Evolutionary conservation across 148 eudicot genomes (phyloP).

Genomic region (Cornus kousa): DNA sequence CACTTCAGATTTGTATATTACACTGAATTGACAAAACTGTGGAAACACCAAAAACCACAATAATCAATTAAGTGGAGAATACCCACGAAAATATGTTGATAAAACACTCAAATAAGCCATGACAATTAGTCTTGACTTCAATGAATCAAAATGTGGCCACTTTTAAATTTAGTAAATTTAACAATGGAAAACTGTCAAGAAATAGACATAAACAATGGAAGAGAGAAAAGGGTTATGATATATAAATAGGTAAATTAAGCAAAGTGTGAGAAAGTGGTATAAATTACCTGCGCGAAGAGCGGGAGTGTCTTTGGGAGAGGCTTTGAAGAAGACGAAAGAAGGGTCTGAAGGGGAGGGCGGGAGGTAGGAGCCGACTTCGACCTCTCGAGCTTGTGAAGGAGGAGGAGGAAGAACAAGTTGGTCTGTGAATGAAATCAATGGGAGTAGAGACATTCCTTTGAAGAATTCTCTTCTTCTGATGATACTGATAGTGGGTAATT

Average conservation of each 20-base stretch:
- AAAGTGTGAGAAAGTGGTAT: not conserved
- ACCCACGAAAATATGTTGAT: too few relatives aligned
- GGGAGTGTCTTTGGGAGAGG: constrained; percentile 88
- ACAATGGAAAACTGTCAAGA: too few relatives aligned
- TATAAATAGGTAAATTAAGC: too few relatives aligned
- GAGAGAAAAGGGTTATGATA: too few relatives aligned
- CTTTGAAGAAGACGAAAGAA: constrained; percentile 83
- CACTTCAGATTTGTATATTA: too few relatives aligned
- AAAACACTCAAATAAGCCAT: too few relatives aligned
- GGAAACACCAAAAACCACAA: too few relatives aligned
- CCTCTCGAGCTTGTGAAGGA: constrained; percentile 53
- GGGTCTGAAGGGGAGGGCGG: constrained; percentile 63
- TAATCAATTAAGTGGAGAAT: not conserved
- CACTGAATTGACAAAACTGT: too few relatives aligned
- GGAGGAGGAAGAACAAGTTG: constrained; percentile 4
- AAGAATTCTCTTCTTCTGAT: constrained; percentile 61
- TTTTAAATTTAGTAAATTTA: too few relatives aligned
- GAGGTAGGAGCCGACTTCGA: constrained; percentile 76
- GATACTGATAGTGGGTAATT: not conserved
- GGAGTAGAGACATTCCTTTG: constrained; percentile 41
- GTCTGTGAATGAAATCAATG: constrained; percentile 15
- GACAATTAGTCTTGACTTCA: too few relatives aligned
- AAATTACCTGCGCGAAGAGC: constrained; percentile 94
- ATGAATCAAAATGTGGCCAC: too few relatives aligned
- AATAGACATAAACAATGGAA: too few relatives aligned